Evolutionary conservation across 495 filamentous ascomycete genomes (phyloP), one percentile per base, ranked within the genome.

Genomic region (Penicillium egyptiacum): DNA sequence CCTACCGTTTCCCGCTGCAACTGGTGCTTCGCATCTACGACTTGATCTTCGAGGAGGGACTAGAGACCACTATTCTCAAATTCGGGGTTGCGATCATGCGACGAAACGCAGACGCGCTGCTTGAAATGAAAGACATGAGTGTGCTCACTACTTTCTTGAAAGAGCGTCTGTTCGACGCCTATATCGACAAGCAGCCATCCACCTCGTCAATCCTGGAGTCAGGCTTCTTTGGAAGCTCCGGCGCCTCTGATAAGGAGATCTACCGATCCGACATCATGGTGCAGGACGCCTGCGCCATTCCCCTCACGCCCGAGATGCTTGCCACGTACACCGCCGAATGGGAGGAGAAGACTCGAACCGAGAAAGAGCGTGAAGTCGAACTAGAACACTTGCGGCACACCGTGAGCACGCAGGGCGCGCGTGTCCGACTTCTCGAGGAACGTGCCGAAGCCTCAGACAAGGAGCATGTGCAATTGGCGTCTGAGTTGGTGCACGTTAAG

Each of bases 11-110:
- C 71, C 94, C 94, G 12, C 79, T 99, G 9, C 94, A 99, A 67
- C 83, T 99, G 2, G 94, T 98, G 20, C 83, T 99, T 50, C 89
- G 94, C 49, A 92, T 99, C 31, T 98, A 98, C 74, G 94, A 99
- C 71, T 80, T 99, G 31, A 92, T 99, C 42, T 83, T 99, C 33
- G 93, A 91, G 62, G 94, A 99, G 74, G 94, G 94, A 3, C 77
- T 99, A 16, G 92, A 93, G 55, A 88, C 86, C 35, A 86, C 88
- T 1, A 93, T 99, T 57, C 77, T 98, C 52, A 94, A 91, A 61
- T 98, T 99, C 65, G 92, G 91, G 39, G 87, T 96, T 56, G 89
- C 90, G 19, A 83, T 98, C 41, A 97, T 99, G 92, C 88, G 91
- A 55, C 94, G 96, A 70, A 99, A 98, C 66, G 80, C 87, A 3